A percentile compares a stretch with the other conserved stretches of the same genome.
Evolutionary conservation across 805 yeast species (phyloP).

Genomic region (Pichia exigua): DNA sequence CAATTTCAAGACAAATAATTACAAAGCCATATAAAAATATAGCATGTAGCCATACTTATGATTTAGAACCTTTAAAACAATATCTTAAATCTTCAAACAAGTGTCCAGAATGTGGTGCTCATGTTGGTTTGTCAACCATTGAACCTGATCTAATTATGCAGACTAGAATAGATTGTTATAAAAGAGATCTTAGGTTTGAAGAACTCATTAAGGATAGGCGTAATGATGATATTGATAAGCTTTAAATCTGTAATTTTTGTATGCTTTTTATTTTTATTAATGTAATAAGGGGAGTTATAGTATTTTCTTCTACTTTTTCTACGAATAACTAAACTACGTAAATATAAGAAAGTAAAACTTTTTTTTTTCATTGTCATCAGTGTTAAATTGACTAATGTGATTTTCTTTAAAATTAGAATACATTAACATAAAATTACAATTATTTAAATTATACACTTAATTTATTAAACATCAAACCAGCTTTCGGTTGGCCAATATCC

Average conservation of each 20-base stretch:
- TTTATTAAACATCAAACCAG: conserved; percentile 32
- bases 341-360: too few relatives aligned
- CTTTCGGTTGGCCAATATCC: conserved; percentile 38
- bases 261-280: background rate
- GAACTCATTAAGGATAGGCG: conserved; percentile 3
- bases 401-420: background rate
- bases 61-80: conserved; percentile 35
- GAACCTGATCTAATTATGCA: conserved; percentile 14
- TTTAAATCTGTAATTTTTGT: background rate
- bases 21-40: conserved; percentile 47
- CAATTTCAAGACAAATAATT: conserved; percentile 48
- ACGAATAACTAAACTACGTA: too few relatives aligned
- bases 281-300: too few relatives aligned
- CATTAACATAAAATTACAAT: conserved; percentile 2
- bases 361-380: too few relatives aligned
- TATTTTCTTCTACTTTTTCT: too few relatives aligned
- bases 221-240: conserved; percentile 7
- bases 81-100: conserved; percentile 24
- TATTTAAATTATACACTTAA: background rate
- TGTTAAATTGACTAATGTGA: too few relatives aligned
- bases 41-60: conserved; percentile 58
- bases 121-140: background rate
- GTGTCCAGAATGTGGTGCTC: conserved; percentile 54
- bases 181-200: conserved; percentile 7
- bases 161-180: conserved; percentile 9